phyloP scores from a whole-genome alignment of 306 rosid genomes.

The Aeschynomene evenia region DNA sequence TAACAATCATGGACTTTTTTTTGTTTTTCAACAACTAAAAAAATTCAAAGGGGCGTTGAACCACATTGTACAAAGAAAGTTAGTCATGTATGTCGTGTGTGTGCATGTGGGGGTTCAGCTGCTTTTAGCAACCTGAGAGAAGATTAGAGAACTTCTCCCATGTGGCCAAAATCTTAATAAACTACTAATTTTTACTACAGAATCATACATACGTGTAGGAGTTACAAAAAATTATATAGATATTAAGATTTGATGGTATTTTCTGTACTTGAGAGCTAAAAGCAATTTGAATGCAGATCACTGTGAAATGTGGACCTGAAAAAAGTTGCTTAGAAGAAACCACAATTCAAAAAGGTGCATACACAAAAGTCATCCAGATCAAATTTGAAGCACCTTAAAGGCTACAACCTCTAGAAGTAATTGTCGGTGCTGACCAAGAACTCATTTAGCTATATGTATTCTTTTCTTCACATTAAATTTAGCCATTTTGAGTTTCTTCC shows the following conservation, averaged over 20 bases:
- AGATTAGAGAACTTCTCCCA: background rate
- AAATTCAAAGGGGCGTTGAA: slow-evolving; percentile 20
- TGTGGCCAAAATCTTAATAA: background rate
- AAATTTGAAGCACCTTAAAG: background rate
- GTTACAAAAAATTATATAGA: background rate
- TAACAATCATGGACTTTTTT: background rate
- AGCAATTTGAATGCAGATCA: background rate
- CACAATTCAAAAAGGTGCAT: background rate
- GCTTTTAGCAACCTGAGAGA: background rate
- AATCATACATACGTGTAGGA: too few relatives aligned
- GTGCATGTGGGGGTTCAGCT: slow-evolving; percentile 16
- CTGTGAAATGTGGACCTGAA: background rate
- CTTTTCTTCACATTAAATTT: background rate
- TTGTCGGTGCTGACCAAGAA: background rate
- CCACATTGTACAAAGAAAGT: slow-evolving; percentile 3
- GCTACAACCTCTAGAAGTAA: background rate
- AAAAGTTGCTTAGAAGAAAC: background rate
- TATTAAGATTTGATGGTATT: too few relatives aligned
- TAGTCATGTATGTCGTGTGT: background rate
- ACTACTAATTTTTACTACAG: background rate
- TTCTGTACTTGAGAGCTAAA: background rate
- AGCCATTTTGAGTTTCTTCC: background rate
- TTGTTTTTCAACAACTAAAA: background rate
- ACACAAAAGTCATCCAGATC: background rate
- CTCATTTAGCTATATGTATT: background rate